These are phyloP conservation scores for Thielaviopsis ethacetica DNA, from an alignment of 2,329 filamentous ascomycete genomes.

Conservation along the genomic window DNA sequence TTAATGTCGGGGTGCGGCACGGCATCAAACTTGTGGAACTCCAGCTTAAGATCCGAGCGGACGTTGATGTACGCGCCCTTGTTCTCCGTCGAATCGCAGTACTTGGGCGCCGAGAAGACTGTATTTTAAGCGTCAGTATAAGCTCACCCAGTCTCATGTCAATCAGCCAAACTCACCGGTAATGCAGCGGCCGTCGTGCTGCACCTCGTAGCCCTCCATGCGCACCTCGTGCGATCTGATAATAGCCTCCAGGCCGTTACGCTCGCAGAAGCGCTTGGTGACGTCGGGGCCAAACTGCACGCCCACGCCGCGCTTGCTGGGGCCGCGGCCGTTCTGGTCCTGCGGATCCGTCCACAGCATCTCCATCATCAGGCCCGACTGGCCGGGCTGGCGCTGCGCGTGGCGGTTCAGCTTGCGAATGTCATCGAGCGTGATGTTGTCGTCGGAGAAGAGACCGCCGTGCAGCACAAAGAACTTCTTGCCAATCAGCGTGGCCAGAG, in stretches of 20 bases:
- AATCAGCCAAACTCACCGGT: constrained; percentile 43
- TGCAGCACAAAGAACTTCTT: constrained; percentile 84
- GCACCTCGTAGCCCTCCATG: constrained; percentile 98
- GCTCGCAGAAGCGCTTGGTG: constrained; percentile 91
- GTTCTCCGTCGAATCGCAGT: constrained; percentile 96
- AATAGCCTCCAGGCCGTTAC: constrained; percentile 83
- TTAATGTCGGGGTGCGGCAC: constrained; percentile 91
- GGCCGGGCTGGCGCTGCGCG: constrained; percentile 80
- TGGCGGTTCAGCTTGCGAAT: constrained; percentile 87
- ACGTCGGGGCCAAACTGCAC: constrained; percentile 95
- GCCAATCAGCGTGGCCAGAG: constrained; percentile 81
- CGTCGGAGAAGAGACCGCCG: constrained; percentile 89
- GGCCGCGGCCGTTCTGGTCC: constrained; percentile 65
- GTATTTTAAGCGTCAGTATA: constrained; percentile 1
- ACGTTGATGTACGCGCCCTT: constrained; percentile 98
- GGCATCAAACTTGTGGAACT: constrained; percentile 87
- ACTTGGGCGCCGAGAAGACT: constrained; percentile 95
- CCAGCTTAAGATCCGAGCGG: constrained; percentile 74
- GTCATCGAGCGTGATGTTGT: constrained; percentile 80
- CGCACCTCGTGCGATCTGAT: constrained; percentile 96
- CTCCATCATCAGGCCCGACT: constrained; percentile 97
- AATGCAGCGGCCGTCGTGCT: constrained; percentile 90
- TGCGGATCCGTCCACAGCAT: constrained; percentile 99
- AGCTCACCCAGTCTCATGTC: background rate
- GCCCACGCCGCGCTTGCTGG: constrained; percentile 91